Conservation (phyloP, 2,329 filamentous ascomycete genomes). For the Microdochium paspali region DNA sequence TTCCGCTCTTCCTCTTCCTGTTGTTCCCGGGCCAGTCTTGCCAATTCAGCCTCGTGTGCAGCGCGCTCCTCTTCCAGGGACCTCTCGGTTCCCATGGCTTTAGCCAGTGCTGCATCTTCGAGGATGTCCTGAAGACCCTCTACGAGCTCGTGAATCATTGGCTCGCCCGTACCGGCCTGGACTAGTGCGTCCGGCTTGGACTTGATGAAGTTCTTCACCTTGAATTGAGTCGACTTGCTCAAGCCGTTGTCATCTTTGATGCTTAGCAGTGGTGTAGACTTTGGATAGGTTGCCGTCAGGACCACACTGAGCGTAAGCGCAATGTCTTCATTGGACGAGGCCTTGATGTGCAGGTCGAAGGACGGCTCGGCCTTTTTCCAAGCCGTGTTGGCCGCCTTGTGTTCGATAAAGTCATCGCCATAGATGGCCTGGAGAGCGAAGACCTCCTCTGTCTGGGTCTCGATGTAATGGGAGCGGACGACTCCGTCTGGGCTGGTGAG, state of each 20-base stretch:
- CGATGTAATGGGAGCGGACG: conserved; percentile 59
- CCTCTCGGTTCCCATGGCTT: conserved; percentile 63
- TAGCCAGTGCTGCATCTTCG: conserved; percentile 75
- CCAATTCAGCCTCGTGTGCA: conserved; percentile 66
- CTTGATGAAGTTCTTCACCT: conserved; percentile 56
- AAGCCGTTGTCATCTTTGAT: conserved; percentile 57
- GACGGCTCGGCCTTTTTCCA: conserved; percentile 88
- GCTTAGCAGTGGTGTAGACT: conserved; percentile 64
- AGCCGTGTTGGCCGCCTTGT: conserved; percentile 60
- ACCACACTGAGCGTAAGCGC: conserved; percentile 66
- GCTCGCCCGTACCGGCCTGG: conserved; percentile 39
- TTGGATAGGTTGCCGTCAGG: conserved; percentile 85
- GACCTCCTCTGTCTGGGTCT: conserved; percentile 81
- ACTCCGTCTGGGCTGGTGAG: conserved; percentile 28
- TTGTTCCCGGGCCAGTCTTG: conserved; percentile 48
- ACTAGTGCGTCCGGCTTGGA: conserved; percentile 45
- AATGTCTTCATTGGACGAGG: conserved; percentile 64
- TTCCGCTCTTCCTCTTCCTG: conserved; percentile 42
- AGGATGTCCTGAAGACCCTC: conserved; percentile 65
- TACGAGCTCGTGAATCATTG: conserved; percentile 57
- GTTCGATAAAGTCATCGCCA: conserved; percentile 74
- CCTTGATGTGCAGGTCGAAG: conserved; percentile 72
- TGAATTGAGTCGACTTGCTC: conserved; percentile 60
- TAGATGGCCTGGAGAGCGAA: conserved; percentile 82
- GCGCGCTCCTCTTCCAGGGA: conserved; percentile 86